These are phyloP conservation scores for Grosmannia penicillata DNA, from an alignment of 2,329 filamentous ascomycete species.

Conservation along the genomic window DNA sequence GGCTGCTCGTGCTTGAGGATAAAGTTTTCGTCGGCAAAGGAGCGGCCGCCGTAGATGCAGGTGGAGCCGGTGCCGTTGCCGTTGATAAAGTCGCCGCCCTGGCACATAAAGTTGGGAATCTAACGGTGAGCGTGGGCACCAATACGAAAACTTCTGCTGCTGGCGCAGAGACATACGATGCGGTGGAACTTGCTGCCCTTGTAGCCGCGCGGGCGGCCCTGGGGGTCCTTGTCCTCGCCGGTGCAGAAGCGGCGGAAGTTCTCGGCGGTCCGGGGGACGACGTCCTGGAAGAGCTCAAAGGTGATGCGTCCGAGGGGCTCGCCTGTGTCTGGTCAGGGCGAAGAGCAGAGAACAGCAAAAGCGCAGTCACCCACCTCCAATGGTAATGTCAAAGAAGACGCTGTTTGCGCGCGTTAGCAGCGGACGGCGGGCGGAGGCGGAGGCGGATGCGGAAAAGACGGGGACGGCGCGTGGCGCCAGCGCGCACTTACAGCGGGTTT, in stretches of 20 bases:
- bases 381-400: constrained; percentile 31
- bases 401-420: constrained; percentile 7
- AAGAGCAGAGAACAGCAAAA: background rate
- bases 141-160: too few relatives aligned
- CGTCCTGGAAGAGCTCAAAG: constrained; percentile 78
- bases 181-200: constrained; percentile 91
- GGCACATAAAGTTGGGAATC: constrained; percentile 96
- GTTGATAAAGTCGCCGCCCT: constrained; percentile 85
- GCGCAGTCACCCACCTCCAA: constrained; percentile 47
- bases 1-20: constrained; percentile 60
- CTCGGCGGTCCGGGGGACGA: constrained; percentile 77
- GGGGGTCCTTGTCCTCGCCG: constrained; percentile 69
- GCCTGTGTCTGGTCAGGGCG: constrained; percentile 31
- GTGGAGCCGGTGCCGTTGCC: constrained; percentile 82
- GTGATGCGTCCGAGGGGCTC: constrained; percentile 77
- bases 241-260: constrained; percentile 98
- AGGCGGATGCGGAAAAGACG: background rate
- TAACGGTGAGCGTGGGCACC: too few relatives aligned
- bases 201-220: constrained; percentile 76
- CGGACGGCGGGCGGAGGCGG: background rate
- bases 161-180: constrained; percentile 50
- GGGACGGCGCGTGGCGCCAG: too few relatives aligned
- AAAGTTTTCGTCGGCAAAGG: constrained; percentile 89
- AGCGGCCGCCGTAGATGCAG: constrained; percentile 72
- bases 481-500: constrained; percentile 33